phyloP scores from a whole-genome alignment of 1,284 basidiomycete genomes.

The Afroboletus lepidellus region DNA sequence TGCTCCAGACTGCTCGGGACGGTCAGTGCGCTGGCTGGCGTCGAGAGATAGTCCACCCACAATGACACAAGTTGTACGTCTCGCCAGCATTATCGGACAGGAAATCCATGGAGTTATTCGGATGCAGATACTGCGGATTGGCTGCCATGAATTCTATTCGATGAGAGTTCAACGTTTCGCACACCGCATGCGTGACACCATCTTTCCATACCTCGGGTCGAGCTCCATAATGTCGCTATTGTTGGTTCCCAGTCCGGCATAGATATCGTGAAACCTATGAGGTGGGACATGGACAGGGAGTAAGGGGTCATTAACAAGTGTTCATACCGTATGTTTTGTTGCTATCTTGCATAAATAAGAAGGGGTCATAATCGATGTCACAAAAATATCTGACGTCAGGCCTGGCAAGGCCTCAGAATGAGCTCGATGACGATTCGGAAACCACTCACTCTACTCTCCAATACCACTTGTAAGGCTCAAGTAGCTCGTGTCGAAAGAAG shows the following conservation, averaged over 20 bases:
- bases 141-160: constrained; percentile 61
- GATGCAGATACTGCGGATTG: constrained; percentile 66
- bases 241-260: constrained; percentile 78
- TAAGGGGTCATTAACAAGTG: neutral
- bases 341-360: constrained; percentile 74
- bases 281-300: neutral
- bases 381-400: constrained; percentile 78
- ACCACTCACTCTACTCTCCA: constrained; percentile 67
- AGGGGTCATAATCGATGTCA: constrained; percentile 77
- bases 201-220: constrained; percentile 53
- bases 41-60: constrained; percentile 40
- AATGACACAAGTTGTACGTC: constrained; percentile 80
- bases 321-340: constrained; percentile 67
- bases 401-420: constrained; percentile 33
- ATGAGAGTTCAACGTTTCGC: neutral
- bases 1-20: constrained; percentile 65
- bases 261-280: constrained; percentile 71
- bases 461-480: constrained; percentile 77
- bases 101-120: constrained; percentile 73
- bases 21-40: neutral
- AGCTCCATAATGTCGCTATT: constrained; percentile 74
- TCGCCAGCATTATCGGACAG: constrained; percentile 72
- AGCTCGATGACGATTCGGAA: constrained; percentile 7
- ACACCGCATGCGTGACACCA: neutral
- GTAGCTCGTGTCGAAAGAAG: constrained; percentile 75